Conservation (phyloP, 805 yeast species). For the Ogataea salicorniae region DNA sequence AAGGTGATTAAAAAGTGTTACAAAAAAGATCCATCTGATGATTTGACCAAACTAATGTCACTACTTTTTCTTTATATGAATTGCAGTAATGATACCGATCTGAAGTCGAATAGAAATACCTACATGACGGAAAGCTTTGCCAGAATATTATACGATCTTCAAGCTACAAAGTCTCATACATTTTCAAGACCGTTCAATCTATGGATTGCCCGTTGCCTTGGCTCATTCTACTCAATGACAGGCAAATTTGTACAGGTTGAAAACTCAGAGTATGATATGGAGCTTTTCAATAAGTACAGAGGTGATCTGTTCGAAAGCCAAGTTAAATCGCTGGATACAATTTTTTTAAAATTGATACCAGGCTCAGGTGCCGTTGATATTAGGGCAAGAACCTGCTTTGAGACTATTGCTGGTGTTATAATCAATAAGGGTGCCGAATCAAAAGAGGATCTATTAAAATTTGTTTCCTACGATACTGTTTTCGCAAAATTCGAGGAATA, state of each 20-base stretch:
- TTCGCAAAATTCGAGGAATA: constrained; percentile 14
- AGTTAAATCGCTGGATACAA: constrained; percentile 23
- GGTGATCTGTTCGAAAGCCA: constrained; percentile 14
- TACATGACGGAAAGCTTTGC: constrained; percentile 6
- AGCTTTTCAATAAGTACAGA: constrained; percentile 8
- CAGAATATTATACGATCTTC: constrained; percentile 19
- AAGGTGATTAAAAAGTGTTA: neutral
- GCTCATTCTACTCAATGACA: constrained; percentile 21
- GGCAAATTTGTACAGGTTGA: constrained; percentile 21
- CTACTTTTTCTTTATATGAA: constrained; percentile 5
- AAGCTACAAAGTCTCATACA: constrained; percentile 1
- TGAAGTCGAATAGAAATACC: neutral
- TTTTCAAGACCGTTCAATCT: constrained; percentile 15
- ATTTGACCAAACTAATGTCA: constrained; percentile 7
- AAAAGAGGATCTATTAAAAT: constrained; percentile 16
- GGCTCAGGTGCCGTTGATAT: constrained; percentile 13
- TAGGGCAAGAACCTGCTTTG: constrained; percentile 28
- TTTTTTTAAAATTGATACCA: constrained; percentile 25
- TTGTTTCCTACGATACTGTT: constrained; percentile 21
- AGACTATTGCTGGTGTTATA: constrained; percentile 37
- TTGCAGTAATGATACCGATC: neutral
- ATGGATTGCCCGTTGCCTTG: constrained; percentile 32
- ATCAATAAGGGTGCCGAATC: constrained; percentile 24
- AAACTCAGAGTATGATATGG: constrained; percentile 15
- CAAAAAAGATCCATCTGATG: neutral